Conservation (phyloP, 345 rosid genomes). For the Bruguiera parviflora region DNA sequence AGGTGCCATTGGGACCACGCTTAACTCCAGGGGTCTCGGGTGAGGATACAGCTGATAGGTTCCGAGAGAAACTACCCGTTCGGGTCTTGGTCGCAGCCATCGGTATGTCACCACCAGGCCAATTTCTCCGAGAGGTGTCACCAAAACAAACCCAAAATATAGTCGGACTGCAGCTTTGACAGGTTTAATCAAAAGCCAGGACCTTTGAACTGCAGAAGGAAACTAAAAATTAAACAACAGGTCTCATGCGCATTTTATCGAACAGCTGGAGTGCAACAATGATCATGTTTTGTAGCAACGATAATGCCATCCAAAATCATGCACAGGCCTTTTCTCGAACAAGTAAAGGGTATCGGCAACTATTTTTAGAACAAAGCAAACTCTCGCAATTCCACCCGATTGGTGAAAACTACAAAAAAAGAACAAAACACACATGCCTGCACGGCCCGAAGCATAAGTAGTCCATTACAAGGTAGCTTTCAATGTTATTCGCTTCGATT, state of each 20-base stretch:
- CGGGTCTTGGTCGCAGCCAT: conserved; percentile 63
- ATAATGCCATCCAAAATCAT: too few relatives aligned
- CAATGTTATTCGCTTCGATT: too few relatives aligned
- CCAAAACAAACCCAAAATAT: background rate
- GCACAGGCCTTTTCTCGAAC: too few relatives aligned
- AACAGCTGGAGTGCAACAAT: conserved; percentile 4
- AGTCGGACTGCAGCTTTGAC: too few relatives aligned
- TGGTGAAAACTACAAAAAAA: too few relatives aligned
- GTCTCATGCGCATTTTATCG: background rate
- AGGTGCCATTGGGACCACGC: conserved; percentile 77
- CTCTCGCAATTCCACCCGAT: too few relatives aligned
- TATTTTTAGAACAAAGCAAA: too few relatives aligned
- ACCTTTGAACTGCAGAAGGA: background rate
- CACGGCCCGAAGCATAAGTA: too few relatives aligned
- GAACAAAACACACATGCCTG: too few relatives aligned
- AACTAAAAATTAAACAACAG: background rate
- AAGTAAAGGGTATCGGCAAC: too few relatives aligned
- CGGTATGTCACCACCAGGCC: background rate
- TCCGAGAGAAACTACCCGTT: conserved; percentile 79
- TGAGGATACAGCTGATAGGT: conserved; percentile 36
- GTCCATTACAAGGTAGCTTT: too few relatives aligned
- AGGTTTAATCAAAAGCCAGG: background rate
- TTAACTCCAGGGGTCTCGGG: conserved; percentile 64
- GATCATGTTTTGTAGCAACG: too few relatives aligned
- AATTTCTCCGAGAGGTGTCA: background rate